Evolutionary conservation across 2,329 filamentous ascomycete species (phyloP), one percentile per base, ranked within the genome.

Genomic region (Penicillium sp.): DNA sequence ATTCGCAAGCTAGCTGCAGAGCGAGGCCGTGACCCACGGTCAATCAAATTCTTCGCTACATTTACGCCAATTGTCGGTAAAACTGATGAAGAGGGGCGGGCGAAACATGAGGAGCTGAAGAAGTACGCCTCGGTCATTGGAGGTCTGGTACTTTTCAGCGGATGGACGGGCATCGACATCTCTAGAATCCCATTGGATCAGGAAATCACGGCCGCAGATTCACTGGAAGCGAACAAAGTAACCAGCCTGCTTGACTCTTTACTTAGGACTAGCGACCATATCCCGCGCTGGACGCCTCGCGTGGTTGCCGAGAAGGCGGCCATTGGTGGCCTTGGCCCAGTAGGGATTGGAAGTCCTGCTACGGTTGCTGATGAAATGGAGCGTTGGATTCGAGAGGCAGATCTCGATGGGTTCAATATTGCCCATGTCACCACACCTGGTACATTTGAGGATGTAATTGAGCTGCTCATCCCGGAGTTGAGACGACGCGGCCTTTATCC

Each of bases 101-200:
- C 68, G 0, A 85, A 85, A 61, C 74, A 79, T 34, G 74, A 76
- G 19, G 78, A 81, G 53, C 58, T 79, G 10, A 75, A 78, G 61
- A 79, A 78, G 58, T 78, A 85, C 60, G 81, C 79, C 1, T 81
- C 77, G 0, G 76, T 78, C 0, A 70, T 82, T 14, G 82, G 81
- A 0, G 82, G 80, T 0, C 68, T 85, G 1, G 82, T 82, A 0
- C 70, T 84, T 0, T 80, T 84, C 57, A 79, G 77, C 36, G 81
- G 81, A 1, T 84, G 80, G 79, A 84, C 82, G 0, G 83, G 83
- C 0, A 84, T 86, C 53, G 83, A 86, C 61, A 73, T 85, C 14
- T 82, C 79, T 3, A 76, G 76, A 61, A 77, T 85, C 39, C 81
- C 82, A 0, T 64, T 85, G 0, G 84, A 86, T 56, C 77, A 85